Conservation (phyloP, 129 eudicot genomes). For the Escallonia herrerae region DNA sequence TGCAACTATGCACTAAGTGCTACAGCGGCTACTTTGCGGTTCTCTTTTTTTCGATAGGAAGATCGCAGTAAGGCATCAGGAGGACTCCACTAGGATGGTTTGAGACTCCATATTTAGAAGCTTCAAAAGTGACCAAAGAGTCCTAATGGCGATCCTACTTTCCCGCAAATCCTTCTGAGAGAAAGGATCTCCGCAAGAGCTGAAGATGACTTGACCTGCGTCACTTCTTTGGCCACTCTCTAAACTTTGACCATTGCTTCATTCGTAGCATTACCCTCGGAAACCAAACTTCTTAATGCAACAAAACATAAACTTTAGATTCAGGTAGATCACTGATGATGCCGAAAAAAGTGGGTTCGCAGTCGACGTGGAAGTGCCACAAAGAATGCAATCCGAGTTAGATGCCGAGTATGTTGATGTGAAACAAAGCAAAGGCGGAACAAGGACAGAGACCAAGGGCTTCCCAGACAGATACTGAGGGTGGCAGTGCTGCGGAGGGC, state of each 20-base stretch:
- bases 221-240: constrained; percentile 70
- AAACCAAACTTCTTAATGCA: constrained; percentile 87
- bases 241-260: constrained; percentile 84
- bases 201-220: constrained; percentile 81
- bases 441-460: no score
- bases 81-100: constrained; percentile 53
- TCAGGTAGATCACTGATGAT: constrained; percentile 98
- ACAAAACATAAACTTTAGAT: constrained; percentile 88
- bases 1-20: constrained; percentile 79
- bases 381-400: no score
- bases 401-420: no score
- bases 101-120: constrained; percentile 75
- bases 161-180: constrained; percentile 95
- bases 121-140: constrained; percentile 67
- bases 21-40: constrained; percentile 72
- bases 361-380: no score
- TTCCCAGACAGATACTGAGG: no score
- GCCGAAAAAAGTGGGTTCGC: no score
- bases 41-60: constrained; percentile 75
- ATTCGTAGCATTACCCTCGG: constrained; percentile 90
- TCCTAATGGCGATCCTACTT: constrained; percentile 72
- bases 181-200: constrained; percentile 88
- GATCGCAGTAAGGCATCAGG: constrained; percentile 76
- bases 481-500: no score
- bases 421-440: no score